Percentiles rank a stretch among this genome's conserved stretches.
Evolutionary conservation across 148 eudicot species (phyloP).

Genomic region (Chenopodium suecicum): DNA sequence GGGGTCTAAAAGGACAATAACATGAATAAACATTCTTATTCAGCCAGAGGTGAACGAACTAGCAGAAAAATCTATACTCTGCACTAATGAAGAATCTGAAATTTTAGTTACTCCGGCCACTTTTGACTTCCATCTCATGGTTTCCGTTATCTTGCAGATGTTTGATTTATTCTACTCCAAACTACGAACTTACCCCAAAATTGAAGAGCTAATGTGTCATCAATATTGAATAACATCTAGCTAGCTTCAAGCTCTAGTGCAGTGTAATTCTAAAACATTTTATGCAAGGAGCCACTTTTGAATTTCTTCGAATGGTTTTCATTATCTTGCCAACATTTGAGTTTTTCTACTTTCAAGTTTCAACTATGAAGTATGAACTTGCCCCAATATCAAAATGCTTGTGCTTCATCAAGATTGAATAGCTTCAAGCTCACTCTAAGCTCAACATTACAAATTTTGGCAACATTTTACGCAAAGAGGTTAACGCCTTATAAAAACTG

Average conservation of each 20-base stretch:
- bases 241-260: background rate
- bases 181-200: background rate
- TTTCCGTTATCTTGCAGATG: too few species aligned
- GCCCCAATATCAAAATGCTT: background rate
- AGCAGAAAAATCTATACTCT: background rate
- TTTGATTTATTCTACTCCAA: too few species aligned
- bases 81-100: too few species aligned
- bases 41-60: background rate
- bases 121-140: too few species aligned
- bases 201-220: background rate
- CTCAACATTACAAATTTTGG: background rate
- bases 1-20: background rate
- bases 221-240: background rate
- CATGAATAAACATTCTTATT: background rate
- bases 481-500: background rate
- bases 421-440: background rate
- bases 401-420: background rate
- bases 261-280: too few species aligned
- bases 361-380: too few species aligned
- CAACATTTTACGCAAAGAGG: background rate
- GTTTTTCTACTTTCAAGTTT: too few species aligned
- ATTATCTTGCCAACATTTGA: too few species aligned
- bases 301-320: too few species aligned
- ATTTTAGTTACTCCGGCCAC: too few species aligned
- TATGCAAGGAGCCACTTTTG: background rate